A percentile compares a stretch with the other conserved stretches of the same genome.
These are phyloP conservation scores for Coemansia sp. DNA, from an alignment of 192 early-diverging fungal genomes.

Conservation along the genomic window DNA sequence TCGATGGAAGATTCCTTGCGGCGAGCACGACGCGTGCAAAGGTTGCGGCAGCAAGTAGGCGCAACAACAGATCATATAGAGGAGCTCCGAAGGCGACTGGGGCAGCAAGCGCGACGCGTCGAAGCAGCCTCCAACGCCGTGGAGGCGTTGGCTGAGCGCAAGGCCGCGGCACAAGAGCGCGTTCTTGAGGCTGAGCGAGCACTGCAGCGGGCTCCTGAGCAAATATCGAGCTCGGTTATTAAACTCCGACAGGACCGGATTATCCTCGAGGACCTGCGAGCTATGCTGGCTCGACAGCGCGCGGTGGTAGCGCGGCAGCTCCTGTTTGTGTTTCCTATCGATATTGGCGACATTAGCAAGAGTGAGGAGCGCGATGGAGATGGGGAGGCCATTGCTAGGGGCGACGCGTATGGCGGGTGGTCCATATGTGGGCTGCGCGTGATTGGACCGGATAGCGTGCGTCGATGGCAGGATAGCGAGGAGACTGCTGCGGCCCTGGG, in stretches of 20 bases:
- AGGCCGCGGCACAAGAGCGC: too few species aligned
- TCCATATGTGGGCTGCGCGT: conserved; percentile 25
- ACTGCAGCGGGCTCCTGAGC: background rate
- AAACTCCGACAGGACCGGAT: conserved; percentile 40
- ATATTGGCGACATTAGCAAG: conserved; percentile 1
- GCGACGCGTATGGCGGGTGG: conserved; percentile 15
- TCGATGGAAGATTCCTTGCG: conserved; percentile 1
- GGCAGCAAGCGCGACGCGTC: conserved; percentile 7
- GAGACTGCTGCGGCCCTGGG: conserved; percentile 33
- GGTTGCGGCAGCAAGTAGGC: conserved; percentile 8
- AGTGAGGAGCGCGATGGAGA: background rate
- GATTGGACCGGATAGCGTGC: background rate
- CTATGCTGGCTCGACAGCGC: conserved; percentile 41
- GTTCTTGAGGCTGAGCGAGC: background rate
- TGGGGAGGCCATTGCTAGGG: background rate
- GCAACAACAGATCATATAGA: background rate
- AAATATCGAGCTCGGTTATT: background rate
- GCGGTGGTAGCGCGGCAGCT: background rate
- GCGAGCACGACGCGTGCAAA: background rate
- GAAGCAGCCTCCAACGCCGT: conserved; percentile 21
- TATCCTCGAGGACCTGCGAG: conserved; percentile 39
- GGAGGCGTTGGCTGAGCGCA: background rate
- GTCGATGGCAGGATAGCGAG: background rate
- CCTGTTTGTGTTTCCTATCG: conserved; percentile 16
- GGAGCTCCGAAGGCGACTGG: background rate